Evolutionary conservation across 176 grass and related monocot species (phyloP), one percentile per base, ranked within the genome.

Genomic region (Paspalum vaginatum): DNA sequence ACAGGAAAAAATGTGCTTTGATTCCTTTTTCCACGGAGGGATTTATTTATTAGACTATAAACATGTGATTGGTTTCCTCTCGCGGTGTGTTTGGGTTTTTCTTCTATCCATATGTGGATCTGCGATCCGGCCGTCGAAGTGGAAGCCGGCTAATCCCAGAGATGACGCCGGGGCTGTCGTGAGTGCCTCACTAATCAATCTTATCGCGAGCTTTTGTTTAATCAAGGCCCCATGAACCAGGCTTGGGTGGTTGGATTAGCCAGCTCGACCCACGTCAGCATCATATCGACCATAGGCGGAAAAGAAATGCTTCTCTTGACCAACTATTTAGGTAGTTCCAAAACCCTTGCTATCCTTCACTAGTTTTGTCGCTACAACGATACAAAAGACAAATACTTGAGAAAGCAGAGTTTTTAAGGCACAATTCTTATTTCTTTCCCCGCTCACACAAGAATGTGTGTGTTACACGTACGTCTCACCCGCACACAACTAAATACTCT

Each of bases 231-330:
- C 39, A 61, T 32, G 56, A 44, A 60, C n/a, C 75, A 53, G 73
- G 56, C 56, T 43, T 8, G 11, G 15, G 44, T 32, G 32, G 15
- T 16, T 15, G 65, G 40, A 47, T 10, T 56, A 79, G 68, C 81
- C 52, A 68, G 60, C 69, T 80, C 70, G 32, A 70, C 5, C 82
- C 82, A 81, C 78, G 37, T 81, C 87, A 70, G 77, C 82, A 81
- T 70, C 87, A 69, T n/a, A n/a, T n/a, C n/a, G n/a, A 80, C 81
- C 7, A 61, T 24, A 41, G 8, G 13, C 16, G 46, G 21, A 59
- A 66, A 66, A 42, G 81, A 85, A 76, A 63, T 27, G 24, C 5
- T 22, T 55, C 20, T 39, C 10, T 26, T 25, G 48, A 55, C 14
- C 75, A 26, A 46, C 56, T 9, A 22, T 50, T 18, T 0, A 3